Percentiles rank a stretch among this genome's conserved stretches.
Evolutionary conservation across 768 basidiomycete genomes (phyloP).

Genomic region (Rhizopogon roseolus): DNA sequence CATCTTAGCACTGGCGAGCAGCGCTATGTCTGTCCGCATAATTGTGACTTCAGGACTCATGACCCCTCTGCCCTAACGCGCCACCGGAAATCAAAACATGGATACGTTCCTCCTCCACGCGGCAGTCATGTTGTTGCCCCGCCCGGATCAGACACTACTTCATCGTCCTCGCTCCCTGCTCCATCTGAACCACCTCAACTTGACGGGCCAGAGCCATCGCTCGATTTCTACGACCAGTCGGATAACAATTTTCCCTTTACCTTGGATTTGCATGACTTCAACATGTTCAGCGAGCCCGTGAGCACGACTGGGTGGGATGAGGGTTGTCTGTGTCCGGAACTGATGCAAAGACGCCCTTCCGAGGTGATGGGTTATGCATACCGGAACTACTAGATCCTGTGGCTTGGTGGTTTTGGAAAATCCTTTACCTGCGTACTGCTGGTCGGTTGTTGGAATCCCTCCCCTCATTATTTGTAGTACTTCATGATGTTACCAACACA

Average conservation of each 20-base stretch:
- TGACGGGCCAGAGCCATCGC: neutral
- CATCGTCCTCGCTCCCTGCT: neutral
- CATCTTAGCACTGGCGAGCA: slow-evolving; percentile 16
- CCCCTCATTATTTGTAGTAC: neutral
- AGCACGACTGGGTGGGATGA: neutral
- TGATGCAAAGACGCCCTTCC: neutral
- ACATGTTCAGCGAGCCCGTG: neutral
- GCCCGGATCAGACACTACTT: neutral
- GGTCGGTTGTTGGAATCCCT: neutral
- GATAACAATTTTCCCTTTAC: neutral
- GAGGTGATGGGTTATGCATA: neutral
- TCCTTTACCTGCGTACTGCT: neutral
- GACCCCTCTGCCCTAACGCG: slow-evolving; percentile 22
- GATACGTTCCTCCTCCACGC: slow-evolving; percentile 11
- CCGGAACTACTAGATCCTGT: neutral
- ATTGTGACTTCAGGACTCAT: slow-evolving; percentile 15
- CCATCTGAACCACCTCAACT: neutral
- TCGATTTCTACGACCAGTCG: neutral
- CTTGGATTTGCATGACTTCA: neutral
- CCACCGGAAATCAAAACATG: slow-evolving; percentile 19
- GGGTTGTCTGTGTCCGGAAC: neutral
- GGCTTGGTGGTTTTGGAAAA: too few relatives aligned
- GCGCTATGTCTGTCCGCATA: slow-evolving; percentile 5
- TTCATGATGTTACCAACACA: neutral
- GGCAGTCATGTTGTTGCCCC: neutral